Conservation (phyloP, 179 eudicot species). For the Kewa caespitosa region DNA sequence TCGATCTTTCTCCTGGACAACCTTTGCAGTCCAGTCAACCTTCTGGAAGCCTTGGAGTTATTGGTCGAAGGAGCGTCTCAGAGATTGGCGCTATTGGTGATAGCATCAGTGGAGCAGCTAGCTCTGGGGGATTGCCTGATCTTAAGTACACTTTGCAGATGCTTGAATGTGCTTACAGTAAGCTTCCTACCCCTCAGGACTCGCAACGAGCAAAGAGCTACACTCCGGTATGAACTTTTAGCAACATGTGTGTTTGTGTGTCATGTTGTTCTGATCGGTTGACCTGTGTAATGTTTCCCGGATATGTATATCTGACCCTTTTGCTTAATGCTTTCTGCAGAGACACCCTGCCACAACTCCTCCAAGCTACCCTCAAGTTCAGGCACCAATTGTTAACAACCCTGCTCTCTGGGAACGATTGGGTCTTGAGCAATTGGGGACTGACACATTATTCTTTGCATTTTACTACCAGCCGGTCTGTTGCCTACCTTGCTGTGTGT, state of each 20-base stretch:
- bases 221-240: constrained; percentile 62
- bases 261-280: not conserved
- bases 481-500: constrained; percentile 2
- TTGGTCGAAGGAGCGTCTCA: constrained; percentile 88
- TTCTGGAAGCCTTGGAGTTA: constrained; percentile 82
- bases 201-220: constrained; percentile 92
- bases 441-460: constrained; percentile 83
- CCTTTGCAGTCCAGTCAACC: constrained; percentile 75
- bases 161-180: constrained; percentile 85
- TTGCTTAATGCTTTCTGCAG: constrained; percentile 39
- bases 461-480: constrained; percentile 87
- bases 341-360: constrained; percentile 85
- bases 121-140: constrained; percentile 67
- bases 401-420: constrained; percentile 96
- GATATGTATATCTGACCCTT: not conserved
- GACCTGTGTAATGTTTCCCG: not conserved
- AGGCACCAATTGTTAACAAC: constrained; percentile 93
- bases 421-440: constrained; percentile 69
- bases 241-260: not conserved
- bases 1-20: constrained; percentile 89
- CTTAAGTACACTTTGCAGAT: constrained; percentile 68
- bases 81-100: constrained; percentile 96
- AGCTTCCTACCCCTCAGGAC: constrained; percentile 90
- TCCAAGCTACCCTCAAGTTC: constrained; percentile 91
- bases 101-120: constrained; percentile 63